A percentile compares a stretch with the other conserved stretches of the same genome.
Conservation (phyloP, 73 alveolate species). For the Stentor coeruleus region DNA sequence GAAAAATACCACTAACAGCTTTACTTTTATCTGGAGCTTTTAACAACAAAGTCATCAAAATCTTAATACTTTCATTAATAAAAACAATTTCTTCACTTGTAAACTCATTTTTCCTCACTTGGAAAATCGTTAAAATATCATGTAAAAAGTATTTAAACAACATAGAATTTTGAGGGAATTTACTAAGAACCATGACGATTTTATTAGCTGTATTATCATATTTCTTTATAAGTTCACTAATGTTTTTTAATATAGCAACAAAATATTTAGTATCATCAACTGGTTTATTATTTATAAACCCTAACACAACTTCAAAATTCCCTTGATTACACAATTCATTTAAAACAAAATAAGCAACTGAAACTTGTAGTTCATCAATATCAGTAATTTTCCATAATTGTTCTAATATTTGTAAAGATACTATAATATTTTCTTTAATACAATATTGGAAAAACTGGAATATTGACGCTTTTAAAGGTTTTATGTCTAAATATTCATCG, state of each 20-base stretch:
- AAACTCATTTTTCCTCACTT: background rate
- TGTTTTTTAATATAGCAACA: background rate
- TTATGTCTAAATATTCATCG: background rate
- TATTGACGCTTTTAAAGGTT: background rate
- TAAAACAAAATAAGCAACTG: background rate
- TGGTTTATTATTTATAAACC: background rate
- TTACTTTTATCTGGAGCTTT: background rate
- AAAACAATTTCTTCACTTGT: background rate
- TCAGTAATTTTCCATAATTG: background rate
- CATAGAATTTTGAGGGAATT: background rate
- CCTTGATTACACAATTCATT: background rate
- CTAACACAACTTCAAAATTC: conserved; percentile 5
- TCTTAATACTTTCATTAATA: background rate
- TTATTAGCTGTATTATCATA: background rate
- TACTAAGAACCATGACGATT: background rate
- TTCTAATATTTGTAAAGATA: background rate
- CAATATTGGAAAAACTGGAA: background rate
- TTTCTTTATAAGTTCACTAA: background rate
- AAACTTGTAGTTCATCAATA: background rate
- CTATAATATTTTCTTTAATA: background rate
- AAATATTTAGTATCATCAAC: background rate
- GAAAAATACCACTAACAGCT: background rate
- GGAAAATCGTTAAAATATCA: background rate
- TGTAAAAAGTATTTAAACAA: background rate
- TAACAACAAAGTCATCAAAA: background rate